Evolutionary conservation across 495 filamentous ascomycete species (phyloP).

Genomic region (Penicillium longicatenatum): DNA sequence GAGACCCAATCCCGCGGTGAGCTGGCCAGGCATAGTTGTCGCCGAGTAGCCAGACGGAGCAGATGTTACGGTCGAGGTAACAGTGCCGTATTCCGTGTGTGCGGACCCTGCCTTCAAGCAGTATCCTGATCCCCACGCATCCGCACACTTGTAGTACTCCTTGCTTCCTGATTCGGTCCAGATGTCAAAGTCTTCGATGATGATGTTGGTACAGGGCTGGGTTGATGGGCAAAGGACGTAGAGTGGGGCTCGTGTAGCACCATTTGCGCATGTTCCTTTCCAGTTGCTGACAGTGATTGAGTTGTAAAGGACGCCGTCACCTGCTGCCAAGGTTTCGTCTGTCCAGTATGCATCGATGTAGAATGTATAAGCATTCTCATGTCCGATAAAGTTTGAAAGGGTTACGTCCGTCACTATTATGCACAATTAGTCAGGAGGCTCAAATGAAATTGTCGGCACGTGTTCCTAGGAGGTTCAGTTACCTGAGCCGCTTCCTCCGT

Average conservation of each 20-base stretch:
- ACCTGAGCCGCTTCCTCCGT: conserved; percentile 49
- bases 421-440: not conserved
- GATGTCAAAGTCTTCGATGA: conserved; percentile 48
- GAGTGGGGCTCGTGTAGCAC: conserved; percentile 45
- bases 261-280: conserved; percentile 53
- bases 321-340: conserved; percentile 20
- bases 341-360: conserved; percentile 56
- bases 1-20: conserved; percentile 39
- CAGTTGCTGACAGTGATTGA: conserved; percentile 52
- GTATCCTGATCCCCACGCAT: conserved; percentile 46
- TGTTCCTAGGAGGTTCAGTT: not conserved
- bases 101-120: conserved; percentile 32
- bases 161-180: conserved; percentile 51
- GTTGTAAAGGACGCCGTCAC: conserved; percentile 44
- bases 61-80: conserved; percentile 30
- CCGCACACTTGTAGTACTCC: conserved; percentile 44
- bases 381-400: conserved; percentile 27
- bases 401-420: conserved; percentile 16
- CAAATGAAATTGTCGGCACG: not conserved
- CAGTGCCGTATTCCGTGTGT: conserved; percentile 24
- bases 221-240: conserved; percentile 42
- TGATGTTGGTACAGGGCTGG: conserved; percentile 51
- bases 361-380: conserved; percentile 42
- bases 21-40: conserved; percentile 44
- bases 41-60: conserved; percentile 43